Conservation (phyloP, 2,329 filamentous ascomycete species). For the Fusarium subtropicale region DNA sequence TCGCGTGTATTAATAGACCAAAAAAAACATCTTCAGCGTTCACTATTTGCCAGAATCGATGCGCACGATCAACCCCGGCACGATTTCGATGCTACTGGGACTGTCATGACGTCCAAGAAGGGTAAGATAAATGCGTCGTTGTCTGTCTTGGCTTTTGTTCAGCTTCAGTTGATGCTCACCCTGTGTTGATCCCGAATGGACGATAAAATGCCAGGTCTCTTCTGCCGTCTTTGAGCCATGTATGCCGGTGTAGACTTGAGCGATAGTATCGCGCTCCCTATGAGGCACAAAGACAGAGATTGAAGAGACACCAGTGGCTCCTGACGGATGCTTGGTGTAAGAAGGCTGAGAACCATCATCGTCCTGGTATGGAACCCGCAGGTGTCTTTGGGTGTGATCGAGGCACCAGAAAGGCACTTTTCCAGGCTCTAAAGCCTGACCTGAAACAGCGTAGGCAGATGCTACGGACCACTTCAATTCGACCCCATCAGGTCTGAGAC, state of each 20-base stretch:
- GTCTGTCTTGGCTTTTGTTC: background rate
- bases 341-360: background rate
- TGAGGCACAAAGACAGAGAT: background rate
- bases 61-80: slow-evolving; percentile 14
- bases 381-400: slow-evolving; percentile 12
- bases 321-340: slow-evolving; percentile 23
- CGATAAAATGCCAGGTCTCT: slow-evolving; percentile 7
- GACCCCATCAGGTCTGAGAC: slow-evolving; percentile 28
- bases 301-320: background rate
- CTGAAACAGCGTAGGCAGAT: slow-evolving; percentile 12
- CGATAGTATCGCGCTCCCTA: background rate
- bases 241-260: slow-evolving; percentile 19
- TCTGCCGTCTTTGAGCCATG: background rate
- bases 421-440: slow-evolving; percentile 15
- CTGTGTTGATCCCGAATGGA: slow-evolving; percentile 14
- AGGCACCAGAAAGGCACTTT: slow-evolving; percentile 34
- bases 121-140: background rate
- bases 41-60: background rate
- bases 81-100: slow-evolving; percentile 7
- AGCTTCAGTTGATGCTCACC: slow-evolving; percentile 13
- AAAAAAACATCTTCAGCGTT: background rate
- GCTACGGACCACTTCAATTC: slow-evolving; percentile 32
- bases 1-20: too few relatives aligned
- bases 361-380: slow-evolving; percentile 17
- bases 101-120: slow-evolving; percentile 1